Evolutionary conservation across 2,329 filamentous ascomycete species (phyloP), one percentile per base, ranked within the genome.

Genomic region (Thelonectria olida): DNA sequence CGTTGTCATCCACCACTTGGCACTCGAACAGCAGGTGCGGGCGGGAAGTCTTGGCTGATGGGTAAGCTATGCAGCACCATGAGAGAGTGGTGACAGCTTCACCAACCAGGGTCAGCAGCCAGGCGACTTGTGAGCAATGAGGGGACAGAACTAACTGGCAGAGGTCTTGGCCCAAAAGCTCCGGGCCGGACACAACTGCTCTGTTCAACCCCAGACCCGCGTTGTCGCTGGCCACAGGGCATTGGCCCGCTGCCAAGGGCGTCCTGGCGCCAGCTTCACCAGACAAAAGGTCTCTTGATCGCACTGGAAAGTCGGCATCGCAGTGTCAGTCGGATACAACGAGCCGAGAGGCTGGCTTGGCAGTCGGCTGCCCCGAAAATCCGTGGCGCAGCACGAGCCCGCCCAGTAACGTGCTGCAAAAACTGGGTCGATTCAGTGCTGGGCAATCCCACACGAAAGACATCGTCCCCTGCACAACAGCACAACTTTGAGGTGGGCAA

Each of bases 341-440:
- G 61, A 72, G 70, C 70, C 70, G 70, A 72, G 69, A 71, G 68
- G 65, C 68, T 71, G 67, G 62, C 70, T 72, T 72, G 70, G 70
- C 70, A 69, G 58, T 72, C 69, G 68, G 70, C 57, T 70, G 63
- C 64, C 62, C 69, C 68, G 65, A 72, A 31, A 70, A 65, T 36
- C 65, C 74, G 68, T 69, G 70, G 70, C 70, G 70, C 66, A 72
- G 69, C 63, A 63, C 34, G 51, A 54, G 58, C 62, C 54, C 66
- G 69, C 55, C 65, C 68, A 69, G 68, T 61, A 70, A 66, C 66
- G 60, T 62, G 56, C 67, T 64, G 58, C 61, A 60, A 72, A 72
- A 67, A 69, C 67, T 70, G 67, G 70, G 70, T 62, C 67, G 50
- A 59, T 61, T 66, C 51, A 54, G 50, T 55, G 48, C 67, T 72